phyloP scores from a whole-genome alignment of 1,139 yeast species.

The Taphrina confusa region DNA sequence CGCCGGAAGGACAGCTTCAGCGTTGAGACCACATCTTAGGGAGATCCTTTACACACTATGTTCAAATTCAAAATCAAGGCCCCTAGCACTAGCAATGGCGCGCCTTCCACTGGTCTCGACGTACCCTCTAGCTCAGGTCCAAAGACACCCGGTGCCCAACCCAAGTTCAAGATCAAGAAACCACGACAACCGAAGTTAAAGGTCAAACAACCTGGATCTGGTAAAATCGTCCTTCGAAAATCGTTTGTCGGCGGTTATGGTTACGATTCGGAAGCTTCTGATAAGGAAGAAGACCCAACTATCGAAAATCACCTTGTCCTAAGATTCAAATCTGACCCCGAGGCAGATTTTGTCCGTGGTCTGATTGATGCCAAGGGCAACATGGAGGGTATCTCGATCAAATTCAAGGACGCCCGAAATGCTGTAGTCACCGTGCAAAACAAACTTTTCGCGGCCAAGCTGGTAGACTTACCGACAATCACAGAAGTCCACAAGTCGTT shows the following conservation, averaged over 20 bases:
- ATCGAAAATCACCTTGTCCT: constrained; percentile 82
- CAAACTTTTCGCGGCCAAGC: constrained; percentile 74
- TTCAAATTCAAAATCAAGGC: constrained; percentile 29
- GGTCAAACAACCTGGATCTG: constrained; percentile 17
- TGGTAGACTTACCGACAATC: constrained; percentile 86
- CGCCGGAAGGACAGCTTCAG: no score
- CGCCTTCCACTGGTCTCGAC: not conserved
- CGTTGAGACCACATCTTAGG: no score
- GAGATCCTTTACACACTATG: no score
- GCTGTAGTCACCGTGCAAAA: constrained; percentile 64
- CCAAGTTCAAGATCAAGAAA: constrained; percentile 34
- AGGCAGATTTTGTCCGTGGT: constrained; percentile 58
- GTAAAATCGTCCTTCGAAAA: constrained; percentile 26
- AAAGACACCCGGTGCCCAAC: not conserved
- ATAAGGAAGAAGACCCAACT: constrained; percentile 89
- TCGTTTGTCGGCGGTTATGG: constrained; percentile 84
- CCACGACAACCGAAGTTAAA: constrained; percentile 25
- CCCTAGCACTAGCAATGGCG: constrained; percentile 7
- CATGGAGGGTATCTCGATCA: constrained; percentile 73
- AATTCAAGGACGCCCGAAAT: constrained; percentile 59
- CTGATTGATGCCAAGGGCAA: constrained; percentile 39
- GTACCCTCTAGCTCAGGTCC: not conserved
- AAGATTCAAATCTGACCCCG: constrained; percentile 76
- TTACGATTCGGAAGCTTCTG: constrained; percentile 96
- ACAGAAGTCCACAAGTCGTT: constrained; percentile 86